Percentiles rank a stretch among this genome's conserved stretches.
phyloP scores from a whole-genome alignment of 2,329 filamentous ascomycete genomes.

The Aspergillus japonicus region DNA sequence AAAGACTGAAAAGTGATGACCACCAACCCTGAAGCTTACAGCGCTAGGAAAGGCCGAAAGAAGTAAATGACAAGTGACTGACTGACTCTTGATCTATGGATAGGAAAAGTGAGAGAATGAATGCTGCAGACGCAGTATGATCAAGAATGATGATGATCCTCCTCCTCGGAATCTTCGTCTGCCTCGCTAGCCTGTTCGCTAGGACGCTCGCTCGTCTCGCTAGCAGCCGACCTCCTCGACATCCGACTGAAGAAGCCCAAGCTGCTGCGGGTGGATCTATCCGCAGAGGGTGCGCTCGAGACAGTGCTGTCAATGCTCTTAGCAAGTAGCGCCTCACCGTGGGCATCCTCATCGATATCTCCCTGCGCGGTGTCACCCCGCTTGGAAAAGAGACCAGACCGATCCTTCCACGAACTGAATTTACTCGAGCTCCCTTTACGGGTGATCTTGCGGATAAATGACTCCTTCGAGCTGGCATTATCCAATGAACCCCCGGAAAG shows the following conservation, averaged over 20 bases:
- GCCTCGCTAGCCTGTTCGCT: slow-evolving; percentile 46
- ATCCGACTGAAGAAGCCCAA: slow-evolving; percentile 51
- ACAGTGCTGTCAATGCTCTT: slow-evolving; percentile 45
- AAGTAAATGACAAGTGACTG: neutral
- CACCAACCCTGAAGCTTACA: neutral
- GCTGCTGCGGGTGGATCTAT: slow-evolving; percentile 45
- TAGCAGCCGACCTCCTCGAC: slow-evolving; percentile 41
- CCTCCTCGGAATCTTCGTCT: slow-evolving; percentile 43
- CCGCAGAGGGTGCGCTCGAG: slow-evolving; percentile 43
- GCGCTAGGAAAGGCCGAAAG: neutral
- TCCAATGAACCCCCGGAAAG: slow-evolving; percentile 45
- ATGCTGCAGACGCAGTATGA: neutral
- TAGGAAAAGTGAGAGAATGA: neutral
- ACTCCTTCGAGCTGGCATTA: slow-evolving; percentile 45
- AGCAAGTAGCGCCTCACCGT: slow-evolving; percentile 41
- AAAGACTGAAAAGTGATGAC: neutral
- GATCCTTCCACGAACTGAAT: slow-evolving; percentile 54
- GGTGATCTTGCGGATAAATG: slow-evolving; percentile 53
- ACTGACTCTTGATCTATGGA: neutral
- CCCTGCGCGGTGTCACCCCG: slow-evolving; percentile 45
- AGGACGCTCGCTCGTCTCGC: slow-evolving; percentile 45
- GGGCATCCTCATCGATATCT: slow-evolving; percentile 46
- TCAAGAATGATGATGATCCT: slow-evolving; percentile 27
- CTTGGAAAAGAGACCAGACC: slow-evolving; percentile 47
- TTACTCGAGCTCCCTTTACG: slow-evolving; percentile 53